These are phyloP conservation scores for Bondarzewia mesenterica DNA, from an alignment of 1,284 basidiomycete genomes.

Conservation along the genomic window DNA sequence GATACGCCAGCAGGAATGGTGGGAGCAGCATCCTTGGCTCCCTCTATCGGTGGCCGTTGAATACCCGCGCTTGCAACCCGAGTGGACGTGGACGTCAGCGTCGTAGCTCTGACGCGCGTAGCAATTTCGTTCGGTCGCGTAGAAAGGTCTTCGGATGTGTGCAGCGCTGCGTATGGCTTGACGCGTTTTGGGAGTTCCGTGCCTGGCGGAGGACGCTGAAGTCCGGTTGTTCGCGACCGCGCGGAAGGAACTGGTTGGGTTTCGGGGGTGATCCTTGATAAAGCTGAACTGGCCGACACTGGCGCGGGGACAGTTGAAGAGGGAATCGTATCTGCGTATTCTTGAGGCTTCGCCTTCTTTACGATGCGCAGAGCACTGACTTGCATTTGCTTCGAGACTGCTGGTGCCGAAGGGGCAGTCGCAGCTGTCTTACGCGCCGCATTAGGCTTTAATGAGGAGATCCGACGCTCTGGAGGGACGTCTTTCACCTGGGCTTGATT, in stretches of 20 bases:
- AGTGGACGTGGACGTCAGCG: neutral
- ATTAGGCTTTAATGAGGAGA: slow-evolving; percentile 12
- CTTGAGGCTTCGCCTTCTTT: slow-evolving; percentile 27
- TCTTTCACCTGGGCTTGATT: slow-evolving; percentile 1
- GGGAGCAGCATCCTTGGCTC: too few species aligned
- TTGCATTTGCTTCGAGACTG: slow-evolving; percentile 13
- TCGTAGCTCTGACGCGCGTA: neutral
- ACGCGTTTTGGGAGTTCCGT: neutral
- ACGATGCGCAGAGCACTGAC: slow-evolving; percentile 39
- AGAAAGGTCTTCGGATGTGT: too few species aligned
- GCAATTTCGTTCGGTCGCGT: neutral
- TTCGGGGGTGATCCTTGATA: neutral
- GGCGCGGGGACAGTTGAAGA: neutral
- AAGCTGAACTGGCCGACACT: neutral
- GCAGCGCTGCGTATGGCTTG: slow-evolving; percentile 2
- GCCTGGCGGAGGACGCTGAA: slow-evolving; percentile 16
- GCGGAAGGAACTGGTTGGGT: neutral
- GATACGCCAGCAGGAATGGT: neutral
- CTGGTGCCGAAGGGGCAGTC: slow-evolving; percentile 12
- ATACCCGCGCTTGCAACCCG: neutral
- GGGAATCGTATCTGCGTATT: slow-evolving; percentile 1
- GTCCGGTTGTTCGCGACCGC: slow-evolving; percentile 9
- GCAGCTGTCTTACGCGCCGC: too few species aligned
- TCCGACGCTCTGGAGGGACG: slow-evolving; percentile 2
- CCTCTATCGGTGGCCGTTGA: neutral